Evolutionary conservation across 371 early-diverging fungal genomes (phyloP).

Genomic region (Apophysomyces ossiformis): DNA sequence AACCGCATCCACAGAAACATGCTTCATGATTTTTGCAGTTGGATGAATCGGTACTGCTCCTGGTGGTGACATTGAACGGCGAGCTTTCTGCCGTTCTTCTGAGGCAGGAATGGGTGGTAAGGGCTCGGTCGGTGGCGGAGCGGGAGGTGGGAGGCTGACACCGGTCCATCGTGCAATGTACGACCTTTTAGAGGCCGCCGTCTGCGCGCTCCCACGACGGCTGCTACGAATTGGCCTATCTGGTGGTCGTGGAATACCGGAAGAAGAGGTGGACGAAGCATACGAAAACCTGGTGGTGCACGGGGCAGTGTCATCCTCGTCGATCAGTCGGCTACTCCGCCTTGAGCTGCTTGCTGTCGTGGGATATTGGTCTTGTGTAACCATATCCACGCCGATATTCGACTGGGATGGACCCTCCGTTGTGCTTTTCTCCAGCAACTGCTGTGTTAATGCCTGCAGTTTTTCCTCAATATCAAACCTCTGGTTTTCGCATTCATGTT

Average conservation of each 20-base stretch:
- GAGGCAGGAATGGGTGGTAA: constrained; percentile 25
- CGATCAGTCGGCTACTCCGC: constrained; percentile 1
- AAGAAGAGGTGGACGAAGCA: background rate
- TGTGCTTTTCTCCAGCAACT: constrained; percentile 22
- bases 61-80: background rate
- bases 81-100: constrained; percentile 3
- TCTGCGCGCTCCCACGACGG: constrained; percentile 21
- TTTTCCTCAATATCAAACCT: constrained; percentile 23
- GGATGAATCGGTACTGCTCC: constrained; percentile 5
- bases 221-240: constrained; percentile 20
- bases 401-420: background rate
- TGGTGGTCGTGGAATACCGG: constrained; percentile 10
- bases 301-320: background rate
- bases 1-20: constrained; percentile 16
- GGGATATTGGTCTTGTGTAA: background rate
- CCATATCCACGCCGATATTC: background rate
- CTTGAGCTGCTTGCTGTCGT: background rate
- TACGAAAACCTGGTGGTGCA: background rate
- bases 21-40: background rate
- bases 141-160: constrained; percentile 22
- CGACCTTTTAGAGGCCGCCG: constrained; percentile 4
- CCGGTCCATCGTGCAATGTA: constrained; percentile 27
- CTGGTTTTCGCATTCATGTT: constrained; percentile 17
- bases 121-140: constrained; percentile 31
- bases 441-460: constrained; percentile 18